A percentile compares a stretch with the other conserved stretches of the same genome.
Evolutionary conservation across 208 protist species (phyloP).

Genomic region (Phytomonas francai): DNA sequence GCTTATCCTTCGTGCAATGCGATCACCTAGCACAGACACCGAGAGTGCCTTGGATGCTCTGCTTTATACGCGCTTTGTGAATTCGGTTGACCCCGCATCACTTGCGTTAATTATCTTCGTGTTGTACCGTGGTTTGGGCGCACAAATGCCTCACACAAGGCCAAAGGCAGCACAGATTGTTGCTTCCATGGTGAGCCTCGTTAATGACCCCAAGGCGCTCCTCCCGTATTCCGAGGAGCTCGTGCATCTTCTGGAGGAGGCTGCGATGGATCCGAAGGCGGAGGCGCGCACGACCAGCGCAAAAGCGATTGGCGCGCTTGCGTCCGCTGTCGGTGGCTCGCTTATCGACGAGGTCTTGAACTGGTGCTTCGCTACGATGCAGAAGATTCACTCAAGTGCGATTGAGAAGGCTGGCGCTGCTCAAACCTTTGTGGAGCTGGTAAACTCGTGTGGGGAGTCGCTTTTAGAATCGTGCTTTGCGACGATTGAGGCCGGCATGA

Average conservation of each 20-base stretch:
- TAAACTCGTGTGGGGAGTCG: constrained; percentile 54
- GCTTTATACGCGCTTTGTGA: constrained; percentile 90
- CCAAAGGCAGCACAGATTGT: constrained; percentile 91
- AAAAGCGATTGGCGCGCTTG: constrained; percentile 77
- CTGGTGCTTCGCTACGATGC: constrained; percentile 78
- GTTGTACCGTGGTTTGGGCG: constrained; percentile 70
- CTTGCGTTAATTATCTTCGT: constrained; percentile 91
- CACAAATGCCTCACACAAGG: constrained; percentile 58
- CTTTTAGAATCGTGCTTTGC: constrained; percentile 60
- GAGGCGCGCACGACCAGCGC: constrained; percentile 83
- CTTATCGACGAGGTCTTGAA: constrained; percentile 61
- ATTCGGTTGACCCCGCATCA: constrained; percentile 87
- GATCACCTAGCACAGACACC: constrained; percentile 83
- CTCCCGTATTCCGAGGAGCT: constrained; percentile 83
- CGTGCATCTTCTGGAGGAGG: constrained; percentile 75
- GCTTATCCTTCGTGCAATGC: constrained; percentile 81
- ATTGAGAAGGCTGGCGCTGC: constrained; percentile 89
- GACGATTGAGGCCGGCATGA: constrained; percentile 65
- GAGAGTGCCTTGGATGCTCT: constrained; percentile 87
- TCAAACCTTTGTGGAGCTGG: constrained; percentile 87
- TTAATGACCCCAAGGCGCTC: constrained; percentile 76
- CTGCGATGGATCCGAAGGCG: constrained; percentile 75
- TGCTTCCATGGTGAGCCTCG: constrained; percentile 81
- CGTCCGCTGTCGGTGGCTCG: constrained; percentile 53
- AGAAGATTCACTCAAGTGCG: constrained; percentile 48